phyloP scores from a whole-genome alignment of 1,139 yeast species.

The Lodderomyces parapsilosis region DNA sequence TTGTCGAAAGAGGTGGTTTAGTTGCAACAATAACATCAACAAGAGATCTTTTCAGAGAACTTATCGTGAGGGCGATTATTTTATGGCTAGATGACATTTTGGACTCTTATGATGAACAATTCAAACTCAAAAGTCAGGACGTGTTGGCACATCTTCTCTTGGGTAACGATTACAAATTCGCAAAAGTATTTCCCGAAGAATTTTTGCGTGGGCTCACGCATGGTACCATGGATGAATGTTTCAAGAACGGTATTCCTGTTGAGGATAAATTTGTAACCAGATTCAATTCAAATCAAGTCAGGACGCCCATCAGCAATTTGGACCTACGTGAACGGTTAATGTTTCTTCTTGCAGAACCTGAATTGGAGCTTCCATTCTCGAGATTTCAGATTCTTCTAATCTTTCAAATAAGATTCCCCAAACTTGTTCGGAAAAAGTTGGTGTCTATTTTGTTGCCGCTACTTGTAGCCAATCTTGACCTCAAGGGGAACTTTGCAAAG shows the following conservation, averaged over 20 bases:
- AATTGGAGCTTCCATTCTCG: conserved; percentile 25
- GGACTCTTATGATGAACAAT: conserved; percentile 22
- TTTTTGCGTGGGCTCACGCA: conserved; percentile 10
- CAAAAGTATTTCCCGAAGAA: conserved; percentile 26
- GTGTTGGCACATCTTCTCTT: conserved; percentile 29
- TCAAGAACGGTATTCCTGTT: conserved; percentile 31
- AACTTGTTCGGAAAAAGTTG: conserved; percentile 45
- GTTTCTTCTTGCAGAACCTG: conserved; percentile 4
- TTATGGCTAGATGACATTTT: conserved; percentile 51
- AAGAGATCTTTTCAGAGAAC: conserved; percentile 49
- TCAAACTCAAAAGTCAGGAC: conserved; percentile 25
- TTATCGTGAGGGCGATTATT: conserved; percentile 40
- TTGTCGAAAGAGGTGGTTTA: conserved; percentile 49
- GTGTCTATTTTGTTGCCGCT: conserved; percentile 52
- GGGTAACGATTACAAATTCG: conserved; percentile 25
- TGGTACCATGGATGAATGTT: conserved; percentile 19
- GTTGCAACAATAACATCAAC: conserved; percentile 54
- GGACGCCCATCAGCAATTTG: conserved; percentile 8
- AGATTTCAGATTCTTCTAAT: conserved; percentile 52
- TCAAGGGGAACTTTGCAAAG: conserved; percentile 47
- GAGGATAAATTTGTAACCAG: conserved; percentile 24
- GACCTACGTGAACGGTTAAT: conserved; percentile 9
- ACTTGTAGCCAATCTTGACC: conserved; percentile 45
- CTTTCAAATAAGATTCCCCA: conserved; percentile 58
- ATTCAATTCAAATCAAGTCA: conserved; percentile 9